Conservation (phyloP, 1,139 yeast species). For the Pichia sp. region DNA sequence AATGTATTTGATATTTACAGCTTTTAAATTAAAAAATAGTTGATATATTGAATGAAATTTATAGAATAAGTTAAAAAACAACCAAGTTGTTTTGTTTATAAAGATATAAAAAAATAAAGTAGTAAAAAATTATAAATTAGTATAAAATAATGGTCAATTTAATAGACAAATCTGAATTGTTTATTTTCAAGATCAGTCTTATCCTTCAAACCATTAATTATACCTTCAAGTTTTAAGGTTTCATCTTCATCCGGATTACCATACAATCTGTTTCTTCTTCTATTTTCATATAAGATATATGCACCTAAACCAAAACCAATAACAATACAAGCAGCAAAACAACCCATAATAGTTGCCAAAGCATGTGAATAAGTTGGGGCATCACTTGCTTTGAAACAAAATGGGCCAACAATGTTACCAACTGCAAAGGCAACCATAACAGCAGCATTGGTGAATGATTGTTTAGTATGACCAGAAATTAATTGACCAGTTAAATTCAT, state of each 20-base stretch:
- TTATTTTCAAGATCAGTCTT: conserved; percentile 61
- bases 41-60: too few relatives aligned
- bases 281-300: conserved; percentile 35
- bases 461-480: conserved; percentile 62
- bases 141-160: background rate
- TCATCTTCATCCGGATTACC: conserved; percentile 17
- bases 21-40: too few relatives aligned
- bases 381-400: conserved; percentile 46
- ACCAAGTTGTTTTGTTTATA: too few relatives aligned
- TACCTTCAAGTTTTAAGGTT: conserved; percentile 15
- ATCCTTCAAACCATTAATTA: conserved; percentile 48
- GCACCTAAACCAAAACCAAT: conserved; percentile 33
- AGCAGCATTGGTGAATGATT: conserved; percentile 50
- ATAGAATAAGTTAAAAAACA: too few relatives aligned
- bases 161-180: conserved; percentile 12
- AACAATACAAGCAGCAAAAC: conserved; percentile 35
- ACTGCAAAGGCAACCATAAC: conserved; percentile 55
- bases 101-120: background rate
- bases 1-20: too few relatives aligned
- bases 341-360: conserved; percentile 39
- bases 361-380: conserved; percentile 50
- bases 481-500: conserved; percentile 29
- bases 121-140: background rate
- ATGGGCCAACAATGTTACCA: conserved; percentile 66
- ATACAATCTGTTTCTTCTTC: conserved; percentile 33